Base-by-base conservation (phyloP, 371 early-diverging fungal species). In the Blakeslea trispora region DNA sequence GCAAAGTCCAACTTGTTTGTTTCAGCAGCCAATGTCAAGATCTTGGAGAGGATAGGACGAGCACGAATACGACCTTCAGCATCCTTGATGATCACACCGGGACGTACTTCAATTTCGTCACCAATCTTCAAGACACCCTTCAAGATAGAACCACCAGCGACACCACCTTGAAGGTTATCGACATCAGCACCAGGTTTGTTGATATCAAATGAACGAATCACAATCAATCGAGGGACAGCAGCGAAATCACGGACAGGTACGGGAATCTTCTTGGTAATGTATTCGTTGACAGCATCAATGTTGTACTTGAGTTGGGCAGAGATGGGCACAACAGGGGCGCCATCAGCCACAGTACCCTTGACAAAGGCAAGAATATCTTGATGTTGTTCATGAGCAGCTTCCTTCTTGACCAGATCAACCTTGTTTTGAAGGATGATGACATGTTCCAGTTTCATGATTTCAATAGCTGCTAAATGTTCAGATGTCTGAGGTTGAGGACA, bases 401-500 rank as follows among this genome's bases (percentile, higher is more conserved):
- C 84, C 69, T 99, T 93, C 77, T 96, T 95, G 74, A 99, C 91
- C 67, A 99, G 75, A 82, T 99, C 99, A 41, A 99, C 93, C 84
- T 99, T 99, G 86, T 99, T 99, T 79, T 99, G 99, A 47, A 99
- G 83, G 71, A 99, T 96, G 43, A 99, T 93, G 59, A 99, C 93
- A 76, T 99, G 91, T 62, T 97, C 77, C 47, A 99, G 84, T 84
- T 97, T 91, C 98, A 99, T 99, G 63, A 99, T 99, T 81, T 99
- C 99, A 61, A 99, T 95, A 46, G 99, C 99, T 63, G 99, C 99
- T 72, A 99, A 83, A 82, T 99, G 99, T 81, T 99, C 99, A 22
- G 90, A 89, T 23, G 99, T 99, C 81, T 99, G 99, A 21, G 99
- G 99, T 82, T 99, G 99, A 39, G 99, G 99, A 84, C 99, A 99